These are phyloP conservation scores for Podochytrium sp. DNA, from an alignment of 192 early-diverging fungal species.

Conservation along the genomic window DNA sequence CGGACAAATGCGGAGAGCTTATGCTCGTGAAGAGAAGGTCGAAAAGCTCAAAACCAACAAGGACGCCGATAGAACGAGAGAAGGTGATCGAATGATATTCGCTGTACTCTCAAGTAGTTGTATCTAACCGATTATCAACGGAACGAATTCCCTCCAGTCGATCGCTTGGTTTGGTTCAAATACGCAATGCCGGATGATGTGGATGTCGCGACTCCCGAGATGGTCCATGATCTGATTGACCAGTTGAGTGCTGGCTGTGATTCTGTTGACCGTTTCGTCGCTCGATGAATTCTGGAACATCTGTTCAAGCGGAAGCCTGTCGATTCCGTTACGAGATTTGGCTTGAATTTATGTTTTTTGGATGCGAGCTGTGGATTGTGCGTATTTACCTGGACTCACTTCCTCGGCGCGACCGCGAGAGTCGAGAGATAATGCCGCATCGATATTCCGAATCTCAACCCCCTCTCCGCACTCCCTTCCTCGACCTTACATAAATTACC, in stretches of 20 bases:
- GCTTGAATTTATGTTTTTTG: constrained; percentile 22
- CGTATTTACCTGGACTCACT: too few relatives aligned
- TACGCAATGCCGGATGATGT: constrained; percentile 57
- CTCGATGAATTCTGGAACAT: too few relatives aligned
- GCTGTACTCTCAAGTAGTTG: not conserved
- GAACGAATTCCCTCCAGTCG: constrained; percentile 44
- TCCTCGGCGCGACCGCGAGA: too few relatives aligned
- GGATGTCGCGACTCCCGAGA: constrained; percentile 37
- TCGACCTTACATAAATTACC: too few relatives aligned
- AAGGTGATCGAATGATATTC: constrained; percentile 17
- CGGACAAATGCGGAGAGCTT: constrained; percentile 64
- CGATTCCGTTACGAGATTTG: too few relatives aligned
- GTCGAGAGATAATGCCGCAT: too few relatives aligned
- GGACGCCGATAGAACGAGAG: constrained; percentile 29
- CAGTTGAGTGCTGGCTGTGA: too few relatives aligned
- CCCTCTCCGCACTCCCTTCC: too few relatives aligned
- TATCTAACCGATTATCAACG: not conserved
- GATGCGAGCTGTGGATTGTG: too few relatives aligned
- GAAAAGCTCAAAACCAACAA: constrained; percentile 49
- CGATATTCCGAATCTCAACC: too few relatives aligned
- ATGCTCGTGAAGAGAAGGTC: constrained; percentile 55
- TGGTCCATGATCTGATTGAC: constrained; percentile 50
- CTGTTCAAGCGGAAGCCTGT: too few relatives aligned
- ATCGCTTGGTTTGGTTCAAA: constrained; percentile 70
- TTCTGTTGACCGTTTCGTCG: too few relatives aligned